These are phyloP conservation scores for Lachnellula arida DNA, from an alignment of 2,329 filamentous ascomycete genomes.

Conservation along the genomic window DNA sequence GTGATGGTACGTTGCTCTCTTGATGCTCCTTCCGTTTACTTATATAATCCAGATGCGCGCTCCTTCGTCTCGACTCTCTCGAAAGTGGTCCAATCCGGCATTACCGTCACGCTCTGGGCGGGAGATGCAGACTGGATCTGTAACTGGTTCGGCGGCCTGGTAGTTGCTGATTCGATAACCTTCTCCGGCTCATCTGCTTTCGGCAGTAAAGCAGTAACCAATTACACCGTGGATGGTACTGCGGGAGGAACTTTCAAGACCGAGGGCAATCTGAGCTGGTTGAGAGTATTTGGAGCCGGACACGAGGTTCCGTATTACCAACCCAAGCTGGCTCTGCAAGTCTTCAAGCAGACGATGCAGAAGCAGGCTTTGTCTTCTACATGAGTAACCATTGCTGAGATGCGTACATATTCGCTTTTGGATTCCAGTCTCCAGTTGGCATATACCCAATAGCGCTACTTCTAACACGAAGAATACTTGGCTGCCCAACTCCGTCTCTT, in stretches of 20 bases:
- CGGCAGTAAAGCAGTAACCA: slow-evolving; percentile 30
- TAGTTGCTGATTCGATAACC: slow-evolving; percentile 42
- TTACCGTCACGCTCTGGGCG: slow-evolving; percentile 49
- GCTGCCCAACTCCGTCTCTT: too few species aligned
- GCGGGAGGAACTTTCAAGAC: slow-evolving; percentile 47
- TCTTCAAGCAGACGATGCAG: slow-evolving; percentile 43
- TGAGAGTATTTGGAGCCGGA: slow-evolving; percentile 44
- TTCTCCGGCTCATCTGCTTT: slow-evolving; percentile 41
- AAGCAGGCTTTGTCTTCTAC: slow-evolving; percentile 34
- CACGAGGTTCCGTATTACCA: slow-evolving; percentile 35
- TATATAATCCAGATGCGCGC: slow-evolving; percentile 30
- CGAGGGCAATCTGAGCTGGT: slow-evolving; percentile 44
- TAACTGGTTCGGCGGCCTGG: slow-evolving; percentile 51
- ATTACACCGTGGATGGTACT: slow-evolving; percentile 46
- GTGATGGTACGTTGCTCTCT: slow-evolving; percentile 33
- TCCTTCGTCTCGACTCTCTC: slow-evolving; percentile 42
- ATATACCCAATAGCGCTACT: too few species aligned
- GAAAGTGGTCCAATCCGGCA: slow-evolving; percentile 42
- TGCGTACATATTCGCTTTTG: too few species aligned
- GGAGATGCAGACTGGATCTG: slow-evolving; percentile 56
- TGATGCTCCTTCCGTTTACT: background rate
- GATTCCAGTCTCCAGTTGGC: too few species aligned
- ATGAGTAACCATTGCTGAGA: slow-evolving; percentile 13
- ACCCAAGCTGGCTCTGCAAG: slow-evolving; percentile 41
- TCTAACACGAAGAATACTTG: too few species aligned